Base-by-base conservation (phyloP, 805 yeast species). In the Yueomyces sp. region DNA sequence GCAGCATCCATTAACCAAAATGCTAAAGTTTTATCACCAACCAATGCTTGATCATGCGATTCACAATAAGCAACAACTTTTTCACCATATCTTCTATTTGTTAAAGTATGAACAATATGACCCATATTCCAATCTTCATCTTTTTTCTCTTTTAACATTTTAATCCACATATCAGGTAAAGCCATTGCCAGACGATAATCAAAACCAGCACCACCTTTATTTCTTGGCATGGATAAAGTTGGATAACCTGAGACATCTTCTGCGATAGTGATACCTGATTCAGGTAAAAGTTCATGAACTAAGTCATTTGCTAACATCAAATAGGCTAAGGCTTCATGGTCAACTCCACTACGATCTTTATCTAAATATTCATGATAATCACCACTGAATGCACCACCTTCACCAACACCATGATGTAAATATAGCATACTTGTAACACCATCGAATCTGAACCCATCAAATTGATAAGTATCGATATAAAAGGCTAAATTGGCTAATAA, bases 171-270 rank as follows among this genome's bases (percentile, higher is more conserved):
- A 62, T 90, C 98, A 3, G 98, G 98, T 47, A 90, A 70, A 1
- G 97, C 96, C 98, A 90, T 90, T 2, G 95, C 92, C 43, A 90
- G 70, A 49, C 97, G 72, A 62, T 90, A 90, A 60, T 88, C 92
- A 56, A 90, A 90, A 0, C 96, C 98, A 48, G 83, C 79, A 45
- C 98, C 98, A 41, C 97, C 97, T 28, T 67, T 59, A 0, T 52
- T 42, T 42, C 85, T 71, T 4, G 92, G 79, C 44, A 84, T 63
- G 62, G 97, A 90, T 45, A 92, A 66, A 1, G 96, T 87, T 33
- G 98, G 98, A 81, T 90, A 90, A 8, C 98, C 98, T 41, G 92
- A 81, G 40, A 90, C 98, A 60, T 90, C 98, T 62, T 90, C 98
- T 3, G 97, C 97, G 51, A 90, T 82, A 1, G 95, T 76, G 7